These are phyloP conservation scores for Aphanomyces euteiches DNA, from an alignment of 352 stramenopile genomes.

Conservation along the genomic window DNA sequence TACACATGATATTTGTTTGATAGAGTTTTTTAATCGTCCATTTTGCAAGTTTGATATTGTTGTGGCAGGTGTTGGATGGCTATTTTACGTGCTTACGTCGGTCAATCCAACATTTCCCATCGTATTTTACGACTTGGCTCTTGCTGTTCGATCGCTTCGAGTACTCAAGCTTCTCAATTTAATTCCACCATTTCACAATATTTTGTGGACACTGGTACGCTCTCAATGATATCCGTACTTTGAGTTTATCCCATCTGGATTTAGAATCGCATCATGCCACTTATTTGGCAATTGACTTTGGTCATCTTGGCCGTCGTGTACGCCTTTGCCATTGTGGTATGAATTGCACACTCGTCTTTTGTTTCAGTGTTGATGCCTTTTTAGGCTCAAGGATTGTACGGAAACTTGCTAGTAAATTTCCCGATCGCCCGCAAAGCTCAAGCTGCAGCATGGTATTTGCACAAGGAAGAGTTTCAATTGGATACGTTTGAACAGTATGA, in stretches of 20 bases:
- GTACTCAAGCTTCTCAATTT: conserved; percentile 81
- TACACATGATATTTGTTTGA: background rate
- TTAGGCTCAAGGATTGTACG: conserved; percentile 65
- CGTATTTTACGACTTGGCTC: conserved; percentile 71
- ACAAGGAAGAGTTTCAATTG: conserved; percentile 70
- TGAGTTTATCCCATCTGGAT: background rate
- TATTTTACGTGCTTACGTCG: conserved; percentile 74
- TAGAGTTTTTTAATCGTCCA: conserved; percentile 61
- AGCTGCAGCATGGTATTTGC: conserved; percentile 59
- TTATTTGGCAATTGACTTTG: conserved; percentile 69
- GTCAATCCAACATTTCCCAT: conserved; percentile 60
- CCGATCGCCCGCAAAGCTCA: conserved; percentile 44
- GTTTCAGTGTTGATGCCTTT: background rate
- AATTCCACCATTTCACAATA: conserved; percentile 78
- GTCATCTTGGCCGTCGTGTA: conserved; percentile 86
- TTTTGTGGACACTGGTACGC: conserved; percentile 71
- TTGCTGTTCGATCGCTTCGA: conserved; percentile 68
- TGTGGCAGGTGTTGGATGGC: conserved; percentile 66
- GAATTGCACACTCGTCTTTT: background rate
- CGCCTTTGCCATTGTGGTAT: conserved; percentile 68
- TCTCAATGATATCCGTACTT: background rate
- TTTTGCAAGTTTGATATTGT: conserved; percentile 76
- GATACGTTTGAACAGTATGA: conserved; percentile 61
- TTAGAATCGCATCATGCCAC: conserved; percentile 66
- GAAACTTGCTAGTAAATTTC: conserved; percentile 53